Evolutionary conservation across 139 green algal genomes (phyloP), one percentile per base, ranked within the genome.

Genomic region (Trebouxia sp.): DNA sequence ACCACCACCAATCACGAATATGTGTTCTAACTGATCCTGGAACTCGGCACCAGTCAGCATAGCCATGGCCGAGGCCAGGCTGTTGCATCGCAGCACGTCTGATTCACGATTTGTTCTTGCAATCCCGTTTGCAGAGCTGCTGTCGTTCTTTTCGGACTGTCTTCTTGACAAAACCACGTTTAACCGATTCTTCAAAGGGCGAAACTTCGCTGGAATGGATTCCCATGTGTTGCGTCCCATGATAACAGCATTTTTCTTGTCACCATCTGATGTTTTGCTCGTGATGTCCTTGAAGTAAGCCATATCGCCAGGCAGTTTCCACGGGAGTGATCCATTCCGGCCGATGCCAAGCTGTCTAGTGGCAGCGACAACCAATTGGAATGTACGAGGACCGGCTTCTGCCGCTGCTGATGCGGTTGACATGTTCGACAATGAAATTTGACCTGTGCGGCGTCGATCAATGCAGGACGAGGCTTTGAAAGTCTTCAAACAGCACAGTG

Each of bases 171-270:
- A 90, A 11, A 99, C 92, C 41, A 99, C 90, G 88, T 99, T 99
- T 6, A 99, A 69, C 28, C 97, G 89, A 6, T 94, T 94, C 3
- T 88, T 80, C 14, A 99, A 87, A 1, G 97, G 97, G 1, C 95
- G 83, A 84, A 98, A 98, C 69, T 96, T 96, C 10, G 75, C 47
- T 0, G 97, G 97, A 32, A 99, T 97, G 20, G 89, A 96, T 35
- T 99, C 94, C 94, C 95, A 99, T 0, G 97, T 99, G 74, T 93
- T 96, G 14, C 97, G 88, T n/a, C 97, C 97, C 97, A 99, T 99
- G 78, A 99, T 92, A 12, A 99, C 95, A 0, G 93, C 97, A 80
- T 99, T 99, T 53, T 88, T 82, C 78, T 92, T 93, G 47, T 43
- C 43, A 47, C 80, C 32, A 47, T 80, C 55, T 38, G 47, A 26